A percentile compares a stretch with the other conserved stretches of the same genome.
phyloP scores from a whole-genome alignment of 179 eudicot species.

The Silene noctiflora region DNA sequence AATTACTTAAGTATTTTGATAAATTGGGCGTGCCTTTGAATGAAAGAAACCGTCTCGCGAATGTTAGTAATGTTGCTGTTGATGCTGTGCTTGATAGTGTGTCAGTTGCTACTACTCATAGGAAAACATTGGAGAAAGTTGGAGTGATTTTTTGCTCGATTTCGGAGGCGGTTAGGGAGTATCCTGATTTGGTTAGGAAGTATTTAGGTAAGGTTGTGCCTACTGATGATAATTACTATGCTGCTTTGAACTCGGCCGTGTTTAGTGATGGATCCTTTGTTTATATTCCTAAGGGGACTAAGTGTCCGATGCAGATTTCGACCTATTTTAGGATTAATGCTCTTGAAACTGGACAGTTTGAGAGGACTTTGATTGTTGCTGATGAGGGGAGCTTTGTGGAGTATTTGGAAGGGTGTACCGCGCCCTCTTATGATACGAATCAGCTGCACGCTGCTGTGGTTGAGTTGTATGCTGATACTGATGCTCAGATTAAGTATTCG shows the following conservation, averaged over 20 bases:
- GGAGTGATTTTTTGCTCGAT: conserved; percentile 96
- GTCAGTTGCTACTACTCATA: conserved; percentile 86
- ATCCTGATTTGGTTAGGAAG: conserved; percentile 71
- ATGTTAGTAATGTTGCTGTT: conserved; percentile 57
- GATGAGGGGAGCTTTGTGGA: conserved; percentile 92
- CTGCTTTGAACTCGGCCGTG: conserved; percentile 86
- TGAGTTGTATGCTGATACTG: conserved; percentile 70
- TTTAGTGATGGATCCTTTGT: conserved; percentile 97
- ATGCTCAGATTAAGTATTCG: conserved; percentile 83
- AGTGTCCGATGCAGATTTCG: conserved; percentile 96
- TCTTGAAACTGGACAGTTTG: conserved; percentile 85
- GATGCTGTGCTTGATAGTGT: conserved; percentile 97
- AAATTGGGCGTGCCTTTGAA: conserved; percentile 68
- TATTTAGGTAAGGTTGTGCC: conserved; percentile 85
- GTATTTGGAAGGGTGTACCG: conserved; percentile 95
- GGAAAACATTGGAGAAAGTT: conserved; percentile 64
- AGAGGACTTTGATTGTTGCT: conserved; percentile 90
- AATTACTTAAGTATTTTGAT: conserved; percentile 75
- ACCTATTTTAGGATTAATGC: conserved; percentile 95
- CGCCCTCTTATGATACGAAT: conserved; percentile 90
- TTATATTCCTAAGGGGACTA: conserved; percentile 71
- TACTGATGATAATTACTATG: conserved; percentile 80
- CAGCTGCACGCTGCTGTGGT: conserved; percentile 98
- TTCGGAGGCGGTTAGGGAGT: conserved; percentile 79
- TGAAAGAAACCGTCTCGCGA: conserved; percentile 78